Evolutionary conservation across 2,329 filamentous ascomycete genomes (phyloP).

Genomic region (Fusarium sp.): DNA sequence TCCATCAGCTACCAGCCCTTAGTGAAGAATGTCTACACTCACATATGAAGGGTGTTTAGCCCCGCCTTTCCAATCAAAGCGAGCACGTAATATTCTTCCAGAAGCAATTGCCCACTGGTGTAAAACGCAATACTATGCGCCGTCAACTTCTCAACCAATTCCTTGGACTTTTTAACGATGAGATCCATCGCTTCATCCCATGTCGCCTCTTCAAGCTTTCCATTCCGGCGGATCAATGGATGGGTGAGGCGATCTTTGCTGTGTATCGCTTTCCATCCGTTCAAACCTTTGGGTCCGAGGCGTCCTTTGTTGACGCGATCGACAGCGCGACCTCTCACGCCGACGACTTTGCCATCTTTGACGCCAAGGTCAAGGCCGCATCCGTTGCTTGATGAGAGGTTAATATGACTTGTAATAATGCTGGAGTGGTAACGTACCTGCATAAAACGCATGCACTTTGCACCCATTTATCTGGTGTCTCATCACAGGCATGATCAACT

Average conservation of each 20-base stretch:
- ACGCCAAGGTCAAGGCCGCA: neutral
- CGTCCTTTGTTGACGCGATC: neutral
- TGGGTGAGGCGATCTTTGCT: neutral
- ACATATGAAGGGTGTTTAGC: neutral
- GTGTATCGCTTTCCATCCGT: neutral
- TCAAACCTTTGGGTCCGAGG: neutral
- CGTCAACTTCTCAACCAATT: neutral
- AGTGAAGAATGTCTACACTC: neutral
- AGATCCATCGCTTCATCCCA: constrained; percentile 1
- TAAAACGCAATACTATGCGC: constrained; percentile 2
- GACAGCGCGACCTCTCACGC: neutral
- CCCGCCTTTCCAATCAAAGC: neutral
- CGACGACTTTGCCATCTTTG: neutral
- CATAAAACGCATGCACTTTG: neutral
- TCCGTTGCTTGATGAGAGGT: neutral
- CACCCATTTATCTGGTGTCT: neutral
- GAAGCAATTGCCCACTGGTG: neutral
- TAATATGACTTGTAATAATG: no score
- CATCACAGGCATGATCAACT: neutral
- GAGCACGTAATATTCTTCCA: neutral
- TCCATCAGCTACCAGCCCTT: neutral
- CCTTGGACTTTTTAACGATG: neutral
- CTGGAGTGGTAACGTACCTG: neutral
- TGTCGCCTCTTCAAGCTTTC: neutral
- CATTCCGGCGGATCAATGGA: neutral